phyloP scores from a whole-genome alignment of 2,329 filamentous ascomycete species.

The Aspergillus glaucus region DNA sequence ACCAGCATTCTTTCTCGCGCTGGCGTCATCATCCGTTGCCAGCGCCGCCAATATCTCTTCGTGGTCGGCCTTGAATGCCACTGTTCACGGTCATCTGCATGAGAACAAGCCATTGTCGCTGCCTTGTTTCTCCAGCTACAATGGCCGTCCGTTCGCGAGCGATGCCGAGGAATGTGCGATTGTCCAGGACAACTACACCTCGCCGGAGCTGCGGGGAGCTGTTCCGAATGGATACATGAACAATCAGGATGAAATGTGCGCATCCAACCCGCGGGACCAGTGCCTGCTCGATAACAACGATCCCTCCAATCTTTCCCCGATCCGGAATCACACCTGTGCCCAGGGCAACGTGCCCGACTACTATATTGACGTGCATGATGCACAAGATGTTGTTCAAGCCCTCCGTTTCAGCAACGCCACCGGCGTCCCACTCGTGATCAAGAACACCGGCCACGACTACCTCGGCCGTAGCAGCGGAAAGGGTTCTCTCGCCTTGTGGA shows the following conservation, averaged over 20 bases:
- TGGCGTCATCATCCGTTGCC: not conserved
- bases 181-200: conserved; percentile 8
- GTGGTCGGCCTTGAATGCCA: conserved; percentile 3
- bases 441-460: conserved; percentile 32
- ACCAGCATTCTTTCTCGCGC: not conserved
- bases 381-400: conserved; percentile 5
- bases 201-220: conserved; percentile 10
- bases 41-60: not conserved
- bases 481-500: conserved; percentile 24
- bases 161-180: conserved; percentile 4
- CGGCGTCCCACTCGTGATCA: conserved; percentile 14
- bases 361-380: conserved; percentile 6
- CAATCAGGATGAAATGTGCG: conserved; percentile 16
- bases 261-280: conserved; percentile 11
- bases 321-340: conserved; percentile 5
- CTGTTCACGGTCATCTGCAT: conserved; percentile 6
- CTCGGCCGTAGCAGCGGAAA: conserved; percentile 26
- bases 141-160: conserved; percentile 4
- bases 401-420: conserved; percentile 8
- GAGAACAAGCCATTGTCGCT: conserved; percentile 6
- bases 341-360: conserved; percentile 11
- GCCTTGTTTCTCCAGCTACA: conserved; percentile 10
- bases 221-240: conserved; percentile 17
- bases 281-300: conserved; percentile 12
- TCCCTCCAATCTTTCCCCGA: conserved; percentile 8